Evolutionary conservation across 208 protist genomes (phyloP).

Genomic region (Balamuthia mandrillaris): DNA sequence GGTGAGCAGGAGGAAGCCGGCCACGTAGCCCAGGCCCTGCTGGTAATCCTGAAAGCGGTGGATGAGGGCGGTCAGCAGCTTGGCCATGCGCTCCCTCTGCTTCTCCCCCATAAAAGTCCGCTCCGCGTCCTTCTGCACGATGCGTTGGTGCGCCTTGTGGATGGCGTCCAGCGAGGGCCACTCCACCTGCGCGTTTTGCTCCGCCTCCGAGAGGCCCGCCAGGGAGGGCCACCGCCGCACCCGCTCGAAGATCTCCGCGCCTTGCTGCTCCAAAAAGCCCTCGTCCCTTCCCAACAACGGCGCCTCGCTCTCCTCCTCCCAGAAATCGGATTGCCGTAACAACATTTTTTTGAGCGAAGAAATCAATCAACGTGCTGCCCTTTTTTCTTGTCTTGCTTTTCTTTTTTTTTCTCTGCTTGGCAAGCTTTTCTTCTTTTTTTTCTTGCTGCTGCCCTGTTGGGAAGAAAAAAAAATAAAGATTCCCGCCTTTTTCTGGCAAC

Average conservation of each 20-base stretch:
- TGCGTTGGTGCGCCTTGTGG: neutral
- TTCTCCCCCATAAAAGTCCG: neutral
- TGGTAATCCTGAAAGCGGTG: neutral
- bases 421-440: no score
- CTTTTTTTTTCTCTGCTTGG: no score
- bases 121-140: neutral
- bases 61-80: neutral
- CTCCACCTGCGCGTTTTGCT: neutral
- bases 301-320: neutral
- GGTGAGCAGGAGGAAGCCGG: conserved; percentile 1
- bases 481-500: no score
- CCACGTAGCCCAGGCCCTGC: neutral
- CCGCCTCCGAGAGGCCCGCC: neutral
- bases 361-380: no score
- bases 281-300: neutral
- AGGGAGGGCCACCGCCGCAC: neutral
- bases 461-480: no score
- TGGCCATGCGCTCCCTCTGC: neutral
- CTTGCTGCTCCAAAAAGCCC: neutral
- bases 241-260: neutral
- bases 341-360: no score
- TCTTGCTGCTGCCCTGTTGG: no score
- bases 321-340: neutral
- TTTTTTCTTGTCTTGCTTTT: no score
- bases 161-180: neutral